A percentile compares a stretch with the other conserved stretches of the same genome.
Evolutionary conservation across 2,329 filamentous ascomycete species (phyloP).

Genomic region (Hypoxylon sp.): DNA sequence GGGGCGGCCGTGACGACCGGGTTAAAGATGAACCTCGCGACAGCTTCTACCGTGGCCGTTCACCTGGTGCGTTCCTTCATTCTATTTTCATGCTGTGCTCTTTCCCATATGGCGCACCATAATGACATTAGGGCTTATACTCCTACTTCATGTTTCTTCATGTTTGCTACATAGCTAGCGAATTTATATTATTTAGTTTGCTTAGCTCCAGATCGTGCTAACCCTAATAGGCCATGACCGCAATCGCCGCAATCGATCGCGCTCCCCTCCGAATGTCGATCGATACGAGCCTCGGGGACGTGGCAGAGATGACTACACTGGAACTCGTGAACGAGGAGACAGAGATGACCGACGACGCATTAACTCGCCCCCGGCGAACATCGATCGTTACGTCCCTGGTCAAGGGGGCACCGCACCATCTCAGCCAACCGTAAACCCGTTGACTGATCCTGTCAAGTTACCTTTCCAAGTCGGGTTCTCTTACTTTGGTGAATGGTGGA

Average conservation of each 20-base stretch:
- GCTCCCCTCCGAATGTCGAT: constrained; percentile 76
- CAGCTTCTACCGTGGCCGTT: constrained; percentile 71
- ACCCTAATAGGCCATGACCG: constrained; percentile 62
- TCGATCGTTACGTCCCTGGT: constrained; percentile 85
- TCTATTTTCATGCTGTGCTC: too few relatives aligned
- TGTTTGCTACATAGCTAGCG: constrained; percentile 6
- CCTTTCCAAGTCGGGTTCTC: constrained; percentile 86
- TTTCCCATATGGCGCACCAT: too few relatives aligned
- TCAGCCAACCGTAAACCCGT: constrained; percentile 67
- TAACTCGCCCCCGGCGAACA: constrained; percentile 71
- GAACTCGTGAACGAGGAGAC: constrained; percentile 56
- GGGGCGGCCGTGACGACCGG: constrained; percentile 62
- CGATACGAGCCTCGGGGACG: constrained; percentile 77
- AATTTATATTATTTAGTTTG: constrained; percentile 27
- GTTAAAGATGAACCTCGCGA: constrained; percentile 64
- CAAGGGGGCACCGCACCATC: constrained; percentile 64
- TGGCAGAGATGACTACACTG: constrained; percentile 71
- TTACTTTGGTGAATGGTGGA: constrained; percentile 88
- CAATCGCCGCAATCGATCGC: constrained; percentile 68
- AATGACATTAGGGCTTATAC: too few relatives aligned
- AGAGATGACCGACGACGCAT: constrained; percentile 69
- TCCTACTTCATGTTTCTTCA: constrained; percentile 13
- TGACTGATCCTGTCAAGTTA: constrained; percentile 75
- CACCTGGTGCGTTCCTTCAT: constrained; percentile 67
- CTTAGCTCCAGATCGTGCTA: constrained; percentile 27